A percentile compares a stretch with the other conserved stretches of the same genome.
These are phyloP conservation scores for Conidiobolus incongruus DNA, from an alignment of 371 early-diverging fungal species.

Conservation along the genomic window DNA sequence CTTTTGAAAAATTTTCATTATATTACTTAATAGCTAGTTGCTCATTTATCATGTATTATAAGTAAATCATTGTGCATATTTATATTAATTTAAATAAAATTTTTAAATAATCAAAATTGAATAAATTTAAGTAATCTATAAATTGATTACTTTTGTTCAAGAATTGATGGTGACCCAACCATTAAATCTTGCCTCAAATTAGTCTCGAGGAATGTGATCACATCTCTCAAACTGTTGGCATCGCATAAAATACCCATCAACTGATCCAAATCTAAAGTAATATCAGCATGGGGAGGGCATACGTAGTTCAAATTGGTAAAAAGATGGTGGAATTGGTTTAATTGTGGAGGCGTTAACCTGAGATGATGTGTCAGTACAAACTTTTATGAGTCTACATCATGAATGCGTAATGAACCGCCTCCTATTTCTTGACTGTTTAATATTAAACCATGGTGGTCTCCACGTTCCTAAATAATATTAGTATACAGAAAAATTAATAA, in stretches of 20 bases:
- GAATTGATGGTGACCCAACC: slow-evolving; percentile 68
- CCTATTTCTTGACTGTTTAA: slow-evolving; percentile 82
- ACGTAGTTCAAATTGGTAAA: slow-evolving; percentile 59
- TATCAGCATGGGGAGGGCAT: slow-evolving; percentile 83
- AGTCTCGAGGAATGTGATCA: slow-evolving; percentile 84
- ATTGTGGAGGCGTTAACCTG: slow-evolving; percentile 17
- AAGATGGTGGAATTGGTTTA: slow-evolving; percentile 51
- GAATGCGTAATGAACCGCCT: slow-evolving; percentile 79
- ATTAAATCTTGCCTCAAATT: slow-evolving; percentile 61
- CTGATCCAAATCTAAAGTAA: slow-evolving; percentile 74
- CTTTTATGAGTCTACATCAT: slow-evolving; percentile 50
- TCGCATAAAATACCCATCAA: slow-evolving; percentile 54
- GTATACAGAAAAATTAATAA: neutral
- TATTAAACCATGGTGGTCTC: slow-evolving; percentile 77
- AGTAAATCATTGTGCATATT: no score
- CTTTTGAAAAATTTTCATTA: no score
- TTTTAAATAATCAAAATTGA: no score
- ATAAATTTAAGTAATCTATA: no score
- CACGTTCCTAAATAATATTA: slow-evolving; percentile 24
- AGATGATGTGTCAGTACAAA: slow-evolving; percentile 14
- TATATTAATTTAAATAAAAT: no score
- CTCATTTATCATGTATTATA: no score
- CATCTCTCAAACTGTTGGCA: slow-evolving; percentile 57
- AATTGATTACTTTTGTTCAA: no score
- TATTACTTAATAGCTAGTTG: no score